Evolutionary conservation across 768 basidiomycete genomes (phyloP), one percentile per base, ranked within the genome.

Genomic region (Tephrocybe sp.): DNA sequence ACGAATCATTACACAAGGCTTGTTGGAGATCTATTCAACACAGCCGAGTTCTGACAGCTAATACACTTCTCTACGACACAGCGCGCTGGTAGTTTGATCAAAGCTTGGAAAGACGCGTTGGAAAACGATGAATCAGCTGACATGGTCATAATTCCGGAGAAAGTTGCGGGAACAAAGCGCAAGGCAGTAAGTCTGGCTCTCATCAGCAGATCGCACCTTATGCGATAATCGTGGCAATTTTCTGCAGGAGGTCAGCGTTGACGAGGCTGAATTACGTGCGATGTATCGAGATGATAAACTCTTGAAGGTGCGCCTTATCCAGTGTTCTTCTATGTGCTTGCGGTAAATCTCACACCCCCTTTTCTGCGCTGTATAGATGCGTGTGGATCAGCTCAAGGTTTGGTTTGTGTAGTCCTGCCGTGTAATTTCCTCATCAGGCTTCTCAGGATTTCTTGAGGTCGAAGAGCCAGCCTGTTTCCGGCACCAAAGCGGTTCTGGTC

Each of bases 1-100:
- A 81, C 40, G 80, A 84, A 49, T 75, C 78, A 63, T 92, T 97
- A 47, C 87, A 91, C 60, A 83, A 88, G 75, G 91, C 90, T 50
- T 44, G 30, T 47, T 31, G 34, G 25, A 29, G 50, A 21, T 42
- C 49, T 45, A 75, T 72, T 29, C 63, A 69, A 19, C 4, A 74
- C 44, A 75, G 74, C 30, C 24, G 15, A 57, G 19, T 9, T 18
- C n/a, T 50, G 41, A 53, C 45, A 48, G 36, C 43, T 45, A 42
- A 51, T 29, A 45, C 31, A 36, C 11, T 45, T 43, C 16, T 52
- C 49, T 22, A 13, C 50, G 16, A 30, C 29, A 29, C 58, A 88
- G 86, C 76, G 83, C n/a, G 84, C 83, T 1, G 90, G 89, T 41
- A n/a, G 38, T 38, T 55, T 85, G 49, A 76, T 94, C 64, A 74